Conservation (phyloP, 768 basidiomycete species). For the Boletus sensibilis region DNA sequence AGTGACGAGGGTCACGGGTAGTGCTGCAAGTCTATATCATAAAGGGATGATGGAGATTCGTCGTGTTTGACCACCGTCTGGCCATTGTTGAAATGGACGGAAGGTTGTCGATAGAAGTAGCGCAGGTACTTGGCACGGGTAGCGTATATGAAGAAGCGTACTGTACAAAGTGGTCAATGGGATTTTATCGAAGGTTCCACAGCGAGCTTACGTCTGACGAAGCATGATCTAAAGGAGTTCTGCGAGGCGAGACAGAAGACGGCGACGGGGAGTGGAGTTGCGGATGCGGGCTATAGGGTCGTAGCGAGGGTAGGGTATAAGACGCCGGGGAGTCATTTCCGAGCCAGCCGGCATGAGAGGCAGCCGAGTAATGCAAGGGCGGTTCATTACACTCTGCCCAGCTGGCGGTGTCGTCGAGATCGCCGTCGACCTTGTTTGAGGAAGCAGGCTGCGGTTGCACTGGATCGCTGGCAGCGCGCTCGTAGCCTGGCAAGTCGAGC, state of each 20-base stretch:
- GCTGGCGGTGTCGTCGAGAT: slow-evolving; percentile 17
- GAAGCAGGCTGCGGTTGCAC: slow-evolving; percentile 13
- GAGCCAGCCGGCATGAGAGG: slow-evolving; percentile 29
- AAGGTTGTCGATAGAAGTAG: slow-evolving; percentile 33
- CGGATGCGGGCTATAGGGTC: slow-evolving; percentile 29
- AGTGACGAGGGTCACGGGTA: neutral
- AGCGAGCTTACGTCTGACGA: slow-evolving; percentile 27
- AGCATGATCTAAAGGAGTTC: slow-evolving; percentile 23
- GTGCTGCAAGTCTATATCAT: slow-evolving; percentile 31
- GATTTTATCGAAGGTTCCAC: neutral
- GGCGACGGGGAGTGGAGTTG: slow-evolving; percentile 29
- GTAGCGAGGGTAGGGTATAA: slow-evolving; percentile 30
- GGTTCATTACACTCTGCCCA: slow-evolving; percentile 28
- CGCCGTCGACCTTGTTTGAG: slow-evolving; percentile 10
- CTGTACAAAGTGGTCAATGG: slow-evolving; percentile 14
- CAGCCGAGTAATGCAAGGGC: slow-evolving; percentile 18
- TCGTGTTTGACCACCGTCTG: slow-evolving; percentile 38
- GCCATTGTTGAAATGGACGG: slow-evolving; percentile 36
- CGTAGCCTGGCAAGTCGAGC: slow-evolving; percentile 39
- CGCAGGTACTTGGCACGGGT: slow-evolving; percentile 26
- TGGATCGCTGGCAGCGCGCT: slow-evolving; percentile 20
- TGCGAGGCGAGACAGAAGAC: slow-evolving; percentile 27
- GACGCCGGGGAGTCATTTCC: slow-evolving; percentile 29
- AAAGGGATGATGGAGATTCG: slow-evolving; percentile 34
- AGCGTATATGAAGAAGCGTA: slow-evolving; percentile 27